Conservation (phyloP, 129 eudicot species). For the Rutidosis leptorrhynchoides region DNA sequence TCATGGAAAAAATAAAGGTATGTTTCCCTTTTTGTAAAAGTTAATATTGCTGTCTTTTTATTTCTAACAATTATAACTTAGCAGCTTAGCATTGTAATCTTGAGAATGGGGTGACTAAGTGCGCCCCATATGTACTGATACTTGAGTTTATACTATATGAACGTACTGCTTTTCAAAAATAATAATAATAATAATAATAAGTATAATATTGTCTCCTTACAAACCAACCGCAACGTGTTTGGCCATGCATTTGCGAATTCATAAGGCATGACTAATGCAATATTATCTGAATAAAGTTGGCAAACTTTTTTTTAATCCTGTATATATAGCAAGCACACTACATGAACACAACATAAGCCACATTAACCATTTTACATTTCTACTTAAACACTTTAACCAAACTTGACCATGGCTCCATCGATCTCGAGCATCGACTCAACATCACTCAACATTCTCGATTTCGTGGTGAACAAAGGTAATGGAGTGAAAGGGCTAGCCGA, state of each 20-base stretch:
- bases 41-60: too few relatives aligned
- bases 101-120: too few relatives aligned
- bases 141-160: too few relatives aligned
- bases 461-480: constrained; percentile 8
- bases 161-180: too few relatives aligned
- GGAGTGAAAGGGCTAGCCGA: constrained; percentile 9
- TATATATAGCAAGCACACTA: constrained; percentile 21
- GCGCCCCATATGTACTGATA: too few relatives aligned
- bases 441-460: constrained; percentile 21
- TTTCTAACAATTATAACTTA: too few relatives aligned
- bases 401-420: constrained; percentile 1
- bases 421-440: not conserved
- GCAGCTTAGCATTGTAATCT: too few relatives aligned
- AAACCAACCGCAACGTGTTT: constrained; percentile 17
- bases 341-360: not conserved
- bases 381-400: constrained; percentile 25
- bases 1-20: too few relatives aligned
- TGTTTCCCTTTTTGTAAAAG: too few relatives aligned
- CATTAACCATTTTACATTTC: not conserved
- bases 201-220: constrained; percentile 21
- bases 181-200: too few relatives aligned
- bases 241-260: constrained; percentile 11
- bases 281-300: constrained; percentile 6
- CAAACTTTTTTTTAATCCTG: not conserved
- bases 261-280: constrained; percentile 26